phyloP scores from a whole-genome alignment of 2,329 filamentous ascomycete species.

The Verticillium zaregamsianum region DNA sequence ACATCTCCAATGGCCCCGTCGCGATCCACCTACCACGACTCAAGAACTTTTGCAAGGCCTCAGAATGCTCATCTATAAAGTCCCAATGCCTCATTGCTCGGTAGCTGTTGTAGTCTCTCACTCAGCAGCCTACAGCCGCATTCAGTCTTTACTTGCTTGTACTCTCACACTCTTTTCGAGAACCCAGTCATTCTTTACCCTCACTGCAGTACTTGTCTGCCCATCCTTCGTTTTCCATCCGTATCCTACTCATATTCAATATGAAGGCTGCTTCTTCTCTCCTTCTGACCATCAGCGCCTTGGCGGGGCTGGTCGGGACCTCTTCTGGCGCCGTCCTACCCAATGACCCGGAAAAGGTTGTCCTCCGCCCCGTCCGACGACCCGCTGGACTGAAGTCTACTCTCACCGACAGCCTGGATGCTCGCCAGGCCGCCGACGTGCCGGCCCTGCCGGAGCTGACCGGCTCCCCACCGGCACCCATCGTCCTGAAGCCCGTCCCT shows the following conservation, averaged over 20 bases:
- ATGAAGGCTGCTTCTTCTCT: conserved; percentile 5
- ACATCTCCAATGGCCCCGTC: neutral
- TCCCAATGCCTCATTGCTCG: neutral
- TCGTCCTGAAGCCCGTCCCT: neutral
- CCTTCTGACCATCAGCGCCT: conserved; percentile 7
- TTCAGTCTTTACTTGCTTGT: neutral
- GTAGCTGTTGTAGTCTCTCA: neutral
- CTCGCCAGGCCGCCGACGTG: neutral
- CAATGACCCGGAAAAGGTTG: neutral
- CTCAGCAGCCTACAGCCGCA: neutral
- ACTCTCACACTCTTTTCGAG: neutral
- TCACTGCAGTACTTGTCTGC: neutral
- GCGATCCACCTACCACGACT: neutral
- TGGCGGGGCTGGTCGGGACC: neutral
- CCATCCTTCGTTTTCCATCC: neutral
- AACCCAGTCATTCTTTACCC: neutral
- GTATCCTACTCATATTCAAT: neutral
- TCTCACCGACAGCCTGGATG: neutral
- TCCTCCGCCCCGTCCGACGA: conserved; percentile 7
- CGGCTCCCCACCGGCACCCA: neutral
- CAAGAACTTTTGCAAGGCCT: neutral
- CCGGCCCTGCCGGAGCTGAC: neutral
- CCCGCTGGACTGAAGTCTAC: neutral
- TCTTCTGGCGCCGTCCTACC: conserved; percentile 4
- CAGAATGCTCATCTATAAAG: neutral